These are phyloP conservation scores for Aurifilum marmelostoma DNA, from an alignment of 2,329 filamentous ascomycete genomes.

Conservation along the genomic window DNA sequence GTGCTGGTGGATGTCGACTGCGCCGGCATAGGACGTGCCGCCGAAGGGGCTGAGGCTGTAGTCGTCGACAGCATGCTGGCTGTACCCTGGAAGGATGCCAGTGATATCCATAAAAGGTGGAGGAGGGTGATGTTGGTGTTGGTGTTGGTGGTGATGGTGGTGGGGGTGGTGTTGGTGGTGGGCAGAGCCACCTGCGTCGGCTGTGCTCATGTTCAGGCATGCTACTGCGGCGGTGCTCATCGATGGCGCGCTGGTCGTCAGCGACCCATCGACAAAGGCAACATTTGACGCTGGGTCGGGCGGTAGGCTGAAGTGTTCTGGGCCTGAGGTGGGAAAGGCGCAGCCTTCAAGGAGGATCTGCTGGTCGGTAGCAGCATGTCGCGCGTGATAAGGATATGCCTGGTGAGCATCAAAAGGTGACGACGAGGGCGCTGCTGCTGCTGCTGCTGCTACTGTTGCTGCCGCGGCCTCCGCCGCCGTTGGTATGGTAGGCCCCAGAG, in stretches of 20 bases:
- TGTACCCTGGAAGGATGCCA: constrained; percentile 4
- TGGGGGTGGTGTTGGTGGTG: too few relatives aligned
- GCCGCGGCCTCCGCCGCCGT: neutral
- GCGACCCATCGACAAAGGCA: constrained; percentile 6
- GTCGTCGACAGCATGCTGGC: constrained; percentile 9
- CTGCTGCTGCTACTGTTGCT: neutral
- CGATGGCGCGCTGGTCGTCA: constrained; percentile 7
- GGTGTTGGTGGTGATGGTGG: neutral
- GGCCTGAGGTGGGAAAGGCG: constrained; percentile 7
- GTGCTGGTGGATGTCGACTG: neutral
- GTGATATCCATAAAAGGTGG: constrained; percentile 13
- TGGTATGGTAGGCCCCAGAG: constrained; percentile 18
- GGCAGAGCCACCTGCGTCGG: neutral
- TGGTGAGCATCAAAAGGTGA: neutral
- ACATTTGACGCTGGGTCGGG: neutral
- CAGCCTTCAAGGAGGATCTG: constrained; percentile 19
- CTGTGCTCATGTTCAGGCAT: neutral
- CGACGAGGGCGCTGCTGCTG: neutral
- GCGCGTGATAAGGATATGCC: constrained; percentile 1
- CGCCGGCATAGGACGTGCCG: neutral
- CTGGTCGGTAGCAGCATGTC: constrained; percentile 8
- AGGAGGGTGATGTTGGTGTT: neutral
- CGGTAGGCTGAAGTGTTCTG: constrained; percentile 10
- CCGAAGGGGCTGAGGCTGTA: constrained; percentile 17
- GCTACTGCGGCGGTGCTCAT: neutral